Evolutionary conservation across 768 basidiomycete species (phyloP), one percentile per base, ranked within the genome.

Genomic region (Boletus barrowsii): DNA sequence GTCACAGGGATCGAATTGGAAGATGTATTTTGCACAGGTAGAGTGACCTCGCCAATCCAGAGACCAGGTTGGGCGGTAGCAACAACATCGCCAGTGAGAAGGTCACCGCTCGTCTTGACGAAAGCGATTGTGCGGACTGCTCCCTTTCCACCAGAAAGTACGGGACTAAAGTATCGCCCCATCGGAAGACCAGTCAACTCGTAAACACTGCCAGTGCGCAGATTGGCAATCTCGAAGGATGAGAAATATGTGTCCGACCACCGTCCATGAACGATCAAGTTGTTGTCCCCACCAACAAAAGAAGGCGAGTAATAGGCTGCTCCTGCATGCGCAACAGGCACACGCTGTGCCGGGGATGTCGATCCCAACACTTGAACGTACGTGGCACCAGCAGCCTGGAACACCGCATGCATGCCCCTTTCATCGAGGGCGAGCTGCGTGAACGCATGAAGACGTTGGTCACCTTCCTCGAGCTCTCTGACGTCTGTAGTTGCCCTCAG

Each of bases 171-270:
- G 67, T 87, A 88, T 36, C 87, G 77, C 0, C 87, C 87, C 30
- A 83, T 62, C 0, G 88, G 84, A 24, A 87, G 68, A 22, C 83
- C 84, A 7, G 67, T 69, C 36, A 89, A 54, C 49, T 83, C 79
- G 62, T 78, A 76, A 0, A 75, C 76, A 9, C 64, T 62, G 4
- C 72, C 76, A 1, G 75, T 70, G 8, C 62, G 60, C 7, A 86
- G 47, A 62, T 87, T 75, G 10, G 85, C 81, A 30, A 90, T 59
- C 70, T 90, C 87, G 60, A 90, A 80, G 4, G 79, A 74, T 4
- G 84, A 81, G 64, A 87, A 87, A 51, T 75, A 63, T 8, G 72
- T 69, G 61, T 88, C 79, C 0, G 86, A 87, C 87, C 87, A 89
- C 13, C 84, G 80, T 4, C 80, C 79, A 47, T 88, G 87, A 15